Conservation (phyloP, 345 rosid genomes). For the Aurinia saxatilis region DNA sequence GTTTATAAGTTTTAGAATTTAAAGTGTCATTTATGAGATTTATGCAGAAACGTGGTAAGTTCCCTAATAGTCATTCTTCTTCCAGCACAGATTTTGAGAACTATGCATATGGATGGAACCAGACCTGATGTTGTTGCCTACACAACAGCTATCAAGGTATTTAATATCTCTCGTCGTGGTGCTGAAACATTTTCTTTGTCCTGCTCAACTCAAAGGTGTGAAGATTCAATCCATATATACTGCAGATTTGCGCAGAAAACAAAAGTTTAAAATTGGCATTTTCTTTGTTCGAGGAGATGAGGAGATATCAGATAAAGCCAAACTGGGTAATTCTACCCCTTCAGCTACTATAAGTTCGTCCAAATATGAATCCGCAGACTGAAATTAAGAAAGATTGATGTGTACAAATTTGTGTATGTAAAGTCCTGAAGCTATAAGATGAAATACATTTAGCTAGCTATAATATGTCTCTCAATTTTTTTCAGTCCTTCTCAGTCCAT, state of each 20-base stretch:
- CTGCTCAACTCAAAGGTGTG: slow-evolving; percentile 12
- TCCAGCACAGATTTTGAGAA: slow-evolving; percentile 74
- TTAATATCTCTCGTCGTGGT: slow-evolving; percentile 13
- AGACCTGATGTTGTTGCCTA: slow-evolving; percentile 87
- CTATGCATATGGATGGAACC: slow-evolving; percentile 56
- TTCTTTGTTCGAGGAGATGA: slow-evolving; percentile 77
- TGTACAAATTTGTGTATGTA: neutral
- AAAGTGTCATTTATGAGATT: neutral
- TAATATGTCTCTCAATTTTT: neutral
- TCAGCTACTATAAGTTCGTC: neutral
- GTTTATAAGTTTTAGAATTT: neutral
- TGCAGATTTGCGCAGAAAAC: slow-evolving; percentile 63
- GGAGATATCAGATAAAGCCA: slow-evolving; percentile 62
- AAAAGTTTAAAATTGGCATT: slow-evolving; percentile 62
- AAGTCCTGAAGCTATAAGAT: neutral
- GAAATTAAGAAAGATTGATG: neutral
- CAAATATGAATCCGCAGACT: neutral
- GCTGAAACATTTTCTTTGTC: neutral
- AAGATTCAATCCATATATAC: slow-evolving; percentile 18
- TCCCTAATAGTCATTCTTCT: slow-evolving; percentile 25
- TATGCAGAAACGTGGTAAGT: neutral
- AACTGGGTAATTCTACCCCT: slow-evolving; percentile 52
- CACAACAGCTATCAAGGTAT: slow-evolving; percentile 89
- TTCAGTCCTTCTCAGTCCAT: slow-evolving; percentile 15
- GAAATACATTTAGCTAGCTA: neutral